Conservation (phyloP, 805 yeast genomes). For the Ogataea saltuana region DNA sequence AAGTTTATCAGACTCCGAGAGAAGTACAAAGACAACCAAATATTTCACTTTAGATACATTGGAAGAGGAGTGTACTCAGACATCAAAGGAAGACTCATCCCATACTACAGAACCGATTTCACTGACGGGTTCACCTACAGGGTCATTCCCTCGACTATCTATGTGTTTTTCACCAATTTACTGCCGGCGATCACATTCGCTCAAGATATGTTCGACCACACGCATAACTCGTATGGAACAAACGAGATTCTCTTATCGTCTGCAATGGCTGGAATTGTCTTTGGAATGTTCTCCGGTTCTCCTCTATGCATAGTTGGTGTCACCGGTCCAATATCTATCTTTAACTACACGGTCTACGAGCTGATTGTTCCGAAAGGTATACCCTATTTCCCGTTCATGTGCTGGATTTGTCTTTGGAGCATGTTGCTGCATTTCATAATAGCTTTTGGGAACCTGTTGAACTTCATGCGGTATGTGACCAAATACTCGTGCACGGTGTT, state of each 20-base stretch:
- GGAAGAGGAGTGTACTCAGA: conserved; percentile 59
- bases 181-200: conserved; percentile 96
- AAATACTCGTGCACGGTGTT: conserved; percentile 88
- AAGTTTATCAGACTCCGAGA: neutral
- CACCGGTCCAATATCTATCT: conserved; percentile 92
- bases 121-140: conserved; percentile 81
- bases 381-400: conserved; percentile 84
- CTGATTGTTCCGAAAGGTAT: conserved; percentile 56
- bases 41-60: conserved; percentile 27
- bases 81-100: conserved; percentile 48
- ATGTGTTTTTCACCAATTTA: conserved; percentile 84
- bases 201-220: conserved; percentile 94
- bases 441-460: conserved; percentile 68
- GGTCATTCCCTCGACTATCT: conserved; percentile 80
- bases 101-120: conserved; percentile 77
- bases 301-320: conserved; percentile 96
- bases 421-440: conserved; percentile 76
- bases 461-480: conserved; percentile 69
- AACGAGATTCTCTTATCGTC: conserved; percentile 84
- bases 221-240: conserved; percentile 83
- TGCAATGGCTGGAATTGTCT: conserved; percentile 86
- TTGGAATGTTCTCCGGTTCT: conserved; percentile 85
- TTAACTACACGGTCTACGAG: conserved; percentile 86
- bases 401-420: conserved; percentile 93
- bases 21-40: conserved; percentile 17